Conservation (phyloP, 2,329 filamentous ascomycete genomes). For the Trichoderma simmonsii region DNA sequence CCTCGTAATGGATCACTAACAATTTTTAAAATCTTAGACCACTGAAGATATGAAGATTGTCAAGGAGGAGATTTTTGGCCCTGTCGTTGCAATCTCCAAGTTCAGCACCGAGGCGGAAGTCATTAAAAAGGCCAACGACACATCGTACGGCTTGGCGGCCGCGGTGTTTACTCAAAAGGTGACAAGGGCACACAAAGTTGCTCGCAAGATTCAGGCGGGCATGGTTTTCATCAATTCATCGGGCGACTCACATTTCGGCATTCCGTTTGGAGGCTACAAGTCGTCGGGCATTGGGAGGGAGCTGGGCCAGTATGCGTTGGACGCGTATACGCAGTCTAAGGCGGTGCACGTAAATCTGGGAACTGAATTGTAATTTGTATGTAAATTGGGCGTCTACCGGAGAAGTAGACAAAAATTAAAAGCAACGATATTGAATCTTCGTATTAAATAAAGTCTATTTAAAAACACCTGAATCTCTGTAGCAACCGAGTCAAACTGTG, state of each 20-base stretch:
- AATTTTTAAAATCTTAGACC: not conserved
- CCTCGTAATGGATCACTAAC: not conserved
- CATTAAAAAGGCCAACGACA: conserved; percentile 49
- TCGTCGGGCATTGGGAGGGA: conserved; percentile 34
- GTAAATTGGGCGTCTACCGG: not conserved
- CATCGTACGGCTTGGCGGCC: conserved; percentile 35
- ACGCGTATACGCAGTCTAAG: conserved; percentile 32
- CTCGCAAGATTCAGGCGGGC: conserved; percentile 57
- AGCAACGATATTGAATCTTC: too few relatives aligned
- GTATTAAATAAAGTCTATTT: not conserved
- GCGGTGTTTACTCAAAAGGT: conserved; percentile 30
- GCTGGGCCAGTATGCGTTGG: conserved; percentile 32
- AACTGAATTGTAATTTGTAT: not conserved
- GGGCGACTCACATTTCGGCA: conserved; percentile 27
- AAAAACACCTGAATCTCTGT: not conserved
- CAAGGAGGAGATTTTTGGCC: conserved; percentile 30
- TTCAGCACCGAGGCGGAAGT: conserved; percentile 53
- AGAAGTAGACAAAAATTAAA: not conserved
- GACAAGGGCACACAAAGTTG: conserved; percentile 39
- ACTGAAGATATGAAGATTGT: conserved; percentile 23
- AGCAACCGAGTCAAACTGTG: not conserved
- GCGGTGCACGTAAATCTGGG: conserved; percentile 20
- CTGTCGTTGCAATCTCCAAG: conserved; percentile 40
- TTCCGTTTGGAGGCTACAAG: conserved; percentile 36
- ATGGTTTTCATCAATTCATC: conserved; percentile 61